Conservation (phyloP, 1,284 basidiomycete species). For the Peniophora sp. region DNA sequence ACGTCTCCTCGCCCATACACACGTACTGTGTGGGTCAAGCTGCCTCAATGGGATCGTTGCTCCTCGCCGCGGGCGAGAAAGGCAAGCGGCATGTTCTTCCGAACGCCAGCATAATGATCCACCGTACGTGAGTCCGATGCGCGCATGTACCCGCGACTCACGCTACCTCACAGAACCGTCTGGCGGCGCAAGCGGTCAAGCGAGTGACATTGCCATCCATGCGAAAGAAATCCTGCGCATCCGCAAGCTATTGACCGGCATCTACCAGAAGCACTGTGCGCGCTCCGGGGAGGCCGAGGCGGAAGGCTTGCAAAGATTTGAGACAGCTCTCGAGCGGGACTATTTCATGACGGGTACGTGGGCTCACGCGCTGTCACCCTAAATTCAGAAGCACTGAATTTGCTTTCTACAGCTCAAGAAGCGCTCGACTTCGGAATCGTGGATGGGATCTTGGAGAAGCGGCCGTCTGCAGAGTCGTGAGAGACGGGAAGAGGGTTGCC, state of each 20-base stretch:
- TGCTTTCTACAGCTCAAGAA: conserved; percentile 55
- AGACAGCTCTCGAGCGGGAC: conserved; percentile 83
- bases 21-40: conserved; percentile 93
- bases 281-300: conserved; percentile 56
- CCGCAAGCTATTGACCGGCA: conserved; percentile 70
- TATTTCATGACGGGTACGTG: conserved; percentile 84
- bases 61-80: conserved; percentile 70
- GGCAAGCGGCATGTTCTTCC: conserved; percentile 87
- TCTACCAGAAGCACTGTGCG: conserved; percentile 78
- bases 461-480: conserved; percentile 31
- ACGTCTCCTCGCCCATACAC: conserved; percentile 88
- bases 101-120: conserved; percentile 93
- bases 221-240: conserved; percentile 90
- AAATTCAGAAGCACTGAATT: too few relatives aligned
- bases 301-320: conserved; percentile 69
- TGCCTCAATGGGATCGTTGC: conserved; percentile 87
- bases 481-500: neutral
- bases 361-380: neutral
- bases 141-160: conserved; percentile 8
- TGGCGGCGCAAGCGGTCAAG: conserved; percentile 88
- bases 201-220: conserved; percentile 90
- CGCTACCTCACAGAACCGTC: conserved; percentile 65
- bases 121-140: conserved; percentile 54
- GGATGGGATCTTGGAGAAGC: conserved; percentile 77
- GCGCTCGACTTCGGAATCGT: conserved; percentile 87